Evolutionary conservation across 257 asterid species (phyloP).

Genomic region (Striga asiatica): DNA sequence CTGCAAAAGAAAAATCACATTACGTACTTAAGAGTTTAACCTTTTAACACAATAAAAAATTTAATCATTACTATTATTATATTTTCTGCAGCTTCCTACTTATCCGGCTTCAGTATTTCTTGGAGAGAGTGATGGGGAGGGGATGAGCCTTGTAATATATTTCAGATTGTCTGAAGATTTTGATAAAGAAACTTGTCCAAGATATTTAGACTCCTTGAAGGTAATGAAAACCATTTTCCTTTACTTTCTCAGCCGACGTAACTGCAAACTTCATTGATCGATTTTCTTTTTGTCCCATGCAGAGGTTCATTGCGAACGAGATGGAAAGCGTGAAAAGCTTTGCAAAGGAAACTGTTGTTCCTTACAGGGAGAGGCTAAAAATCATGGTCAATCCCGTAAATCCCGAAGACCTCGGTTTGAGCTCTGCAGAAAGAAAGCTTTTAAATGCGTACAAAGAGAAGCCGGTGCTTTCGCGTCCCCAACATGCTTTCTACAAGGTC

Average conservation of each 20-base stretch:
- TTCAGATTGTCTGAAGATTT: slow-evolving; percentile 60
- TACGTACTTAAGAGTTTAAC: no score
- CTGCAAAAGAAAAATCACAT: no score
- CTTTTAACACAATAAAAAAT: neutral
- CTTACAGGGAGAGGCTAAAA: slow-evolving; percentile 79
- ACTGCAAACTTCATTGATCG: no score
- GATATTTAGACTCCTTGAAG: slow-evolving; percentile 53
- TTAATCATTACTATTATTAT: neutral
- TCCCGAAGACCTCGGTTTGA: slow-evolving; percentile 69
- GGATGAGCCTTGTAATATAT: slow-evolving; percentile 73
- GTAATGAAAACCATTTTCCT: slow-evolving; percentile 23
- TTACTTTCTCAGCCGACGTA: neutral
- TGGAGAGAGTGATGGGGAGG: slow-evolving; percentile 79
- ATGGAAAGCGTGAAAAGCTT: slow-evolving; percentile 58
- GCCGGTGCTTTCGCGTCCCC: slow-evolving; percentile 95
- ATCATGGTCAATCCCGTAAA: slow-evolving; percentile 64
- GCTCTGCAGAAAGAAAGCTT: slow-evolving; percentile 75
- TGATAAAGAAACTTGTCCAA: slow-evolving; percentile 32
- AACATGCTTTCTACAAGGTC: slow-evolving; percentile 70
- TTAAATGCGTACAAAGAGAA: slow-evolving; percentile 70
- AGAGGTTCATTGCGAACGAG: slow-evolving; percentile 59
- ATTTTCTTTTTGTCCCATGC: neutral
- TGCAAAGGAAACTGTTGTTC: slow-evolving; percentile 45
- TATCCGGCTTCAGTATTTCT: slow-evolving; percentile 74
- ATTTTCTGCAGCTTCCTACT: slow-evolving; percentile 53